These are phyloP conservation scores for Shiraia sp. DNA, from an alignment of 2,329 filamentous ascomycete genomes.

Conservation along the genomic window DNA sequence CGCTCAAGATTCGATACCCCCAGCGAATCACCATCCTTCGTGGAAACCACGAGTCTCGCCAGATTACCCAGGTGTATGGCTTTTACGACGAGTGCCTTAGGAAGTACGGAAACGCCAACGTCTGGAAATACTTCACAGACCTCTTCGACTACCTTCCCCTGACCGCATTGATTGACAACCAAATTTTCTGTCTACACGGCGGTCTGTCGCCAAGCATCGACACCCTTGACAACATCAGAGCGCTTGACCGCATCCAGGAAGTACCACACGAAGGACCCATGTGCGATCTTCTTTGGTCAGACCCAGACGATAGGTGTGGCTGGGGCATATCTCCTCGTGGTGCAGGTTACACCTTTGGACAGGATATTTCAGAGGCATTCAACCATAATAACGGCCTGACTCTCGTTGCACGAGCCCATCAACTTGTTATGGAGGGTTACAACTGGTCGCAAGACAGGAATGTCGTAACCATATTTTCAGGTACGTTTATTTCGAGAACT, in stretches of 20 bases:
- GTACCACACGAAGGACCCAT: constrained; percentile 78
- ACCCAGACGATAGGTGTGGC: constrained; percentile 93
- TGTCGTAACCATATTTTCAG: constrained; percentile 98
- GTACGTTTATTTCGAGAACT: constrained; percentile 19
- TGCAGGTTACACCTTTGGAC: constrained; percentile 92
- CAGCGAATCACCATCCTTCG: constrained; percentile 97
- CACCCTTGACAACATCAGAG: constrained; percentile 70
- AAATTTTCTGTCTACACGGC: constrained; percentile 74
- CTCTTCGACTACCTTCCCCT: constrained; percentile 78
- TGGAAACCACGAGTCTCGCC: constrained; percentile 81
- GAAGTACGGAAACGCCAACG: constrained; percentile 76
- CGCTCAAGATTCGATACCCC: constrained; percentile 96
- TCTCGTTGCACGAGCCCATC: constrained; percentile 92
- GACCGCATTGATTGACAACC: constrained; percentile 73
- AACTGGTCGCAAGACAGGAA: constrained; percentile 99
- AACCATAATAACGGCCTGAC: constrained; percentile 99
- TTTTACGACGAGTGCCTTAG: constrained; percentile 79
- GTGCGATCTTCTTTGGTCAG: constrained; percentile 78
- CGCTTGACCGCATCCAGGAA: constrained; percentile 61
- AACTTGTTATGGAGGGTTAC: constrained; percentile 99
- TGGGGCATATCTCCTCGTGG: constrained; percentile 96
- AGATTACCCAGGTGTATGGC: constrained; percentile 78
- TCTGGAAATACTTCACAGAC: constrained; percentile 79
- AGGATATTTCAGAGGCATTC: constrained; percentile 98
- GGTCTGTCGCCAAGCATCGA: constrained; percentile 73